These are phyloP conservation scores for Mortierella sp. DNA, from an alignment of 371 early-diverging fungal species.

Conservation along the genomic window DNA sequence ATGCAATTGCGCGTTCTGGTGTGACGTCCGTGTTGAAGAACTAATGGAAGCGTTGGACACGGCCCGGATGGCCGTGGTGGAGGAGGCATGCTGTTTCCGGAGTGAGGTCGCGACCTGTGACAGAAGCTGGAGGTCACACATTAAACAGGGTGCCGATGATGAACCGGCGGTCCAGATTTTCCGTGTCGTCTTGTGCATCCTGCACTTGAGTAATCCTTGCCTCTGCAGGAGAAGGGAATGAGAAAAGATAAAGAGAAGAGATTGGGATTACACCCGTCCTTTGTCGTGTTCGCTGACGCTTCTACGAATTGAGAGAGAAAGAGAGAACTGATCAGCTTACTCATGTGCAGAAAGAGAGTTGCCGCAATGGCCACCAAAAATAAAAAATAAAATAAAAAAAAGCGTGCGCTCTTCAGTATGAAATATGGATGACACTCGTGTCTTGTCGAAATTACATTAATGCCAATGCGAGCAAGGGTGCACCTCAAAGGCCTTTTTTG, in stretches of 20 bases:
- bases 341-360: neutral
- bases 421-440: too few species aligned
- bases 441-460: too few species aligned
- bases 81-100: neutral
- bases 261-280: neutral
- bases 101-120: constrained; percentile 1
- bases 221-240: neutral
- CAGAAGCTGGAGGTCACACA: constrained; percentile 45
- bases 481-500: too few species aligned
- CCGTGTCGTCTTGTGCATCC: constrained; percentile 51
- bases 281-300: too few species aligned
- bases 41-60: constrained; percentile 2
- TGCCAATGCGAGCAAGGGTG: too few species aligned
- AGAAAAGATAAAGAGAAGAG: neutral
- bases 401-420: too few species aligned
- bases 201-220: neutral
- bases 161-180: constrained; percentile 47
- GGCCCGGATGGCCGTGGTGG: constrained; percentile 4
- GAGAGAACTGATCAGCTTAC: too few species aligned
- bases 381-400: neutral
- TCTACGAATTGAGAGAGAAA: too few species aligned
- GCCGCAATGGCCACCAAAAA: neutral
- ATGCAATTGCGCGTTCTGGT: constrained; percentile 16
- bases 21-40: constrained; percentile 2
- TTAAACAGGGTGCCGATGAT: constrained; percentile 31